Base-by-base conservation (phyloP, 2,329 filamentous ascomycete species). In the Amphichorda felina region DNA sequence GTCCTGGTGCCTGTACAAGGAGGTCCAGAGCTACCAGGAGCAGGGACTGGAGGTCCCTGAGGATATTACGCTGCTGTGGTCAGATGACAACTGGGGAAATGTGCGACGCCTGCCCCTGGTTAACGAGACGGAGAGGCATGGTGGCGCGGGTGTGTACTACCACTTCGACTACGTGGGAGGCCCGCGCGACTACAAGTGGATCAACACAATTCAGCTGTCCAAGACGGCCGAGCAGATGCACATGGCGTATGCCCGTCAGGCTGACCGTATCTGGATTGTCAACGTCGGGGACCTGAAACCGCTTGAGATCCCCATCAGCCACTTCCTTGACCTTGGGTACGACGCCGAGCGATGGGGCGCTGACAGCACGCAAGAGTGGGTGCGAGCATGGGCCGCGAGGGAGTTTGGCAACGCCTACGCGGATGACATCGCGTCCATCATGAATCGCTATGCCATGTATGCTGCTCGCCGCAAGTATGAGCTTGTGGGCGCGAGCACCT, bases 1-100 rank as follows among this genome's bases (percentile, higher is more conserved):
- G 53, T 67, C 78, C 56, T 83, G 79, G 78, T 82, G 77, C 45
- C 56, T 84, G 41, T 85, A 84, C 56, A 83, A 82, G 30, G 79
- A 85, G 50, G 78, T 85, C 2, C 76, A 79, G 55, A 70, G 71
- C 5, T 83, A 84, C 50, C 73, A 77, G 39, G 72, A 79, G 39
- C 63, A 70, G n/a, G 79, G 79, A 2, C 65, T 41, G 8, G 19
- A 37, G 19, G 60, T 64, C 3, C 75, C 78, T 0, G 77, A 82
- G 26, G 70, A 80, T 46, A 70, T 83, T 21, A 82, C 75, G 2
- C 59, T 83, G 16, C 61, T 83, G 4, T 82, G 77, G 70, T 66
- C 76, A 0, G 79, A 82, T 49, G 79, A 83, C 54, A 82, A 82
- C 54, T 79, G 66, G 63, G 77, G 77, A 9, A 77, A 80, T 50